A percentile compares a stretch with the other conserved stretches of the same genome.
phyloP scores from a whole-genome alignment of 2,329 filamentous ascomycete genomes.

The Stemphylium vesicarium region DNA sequence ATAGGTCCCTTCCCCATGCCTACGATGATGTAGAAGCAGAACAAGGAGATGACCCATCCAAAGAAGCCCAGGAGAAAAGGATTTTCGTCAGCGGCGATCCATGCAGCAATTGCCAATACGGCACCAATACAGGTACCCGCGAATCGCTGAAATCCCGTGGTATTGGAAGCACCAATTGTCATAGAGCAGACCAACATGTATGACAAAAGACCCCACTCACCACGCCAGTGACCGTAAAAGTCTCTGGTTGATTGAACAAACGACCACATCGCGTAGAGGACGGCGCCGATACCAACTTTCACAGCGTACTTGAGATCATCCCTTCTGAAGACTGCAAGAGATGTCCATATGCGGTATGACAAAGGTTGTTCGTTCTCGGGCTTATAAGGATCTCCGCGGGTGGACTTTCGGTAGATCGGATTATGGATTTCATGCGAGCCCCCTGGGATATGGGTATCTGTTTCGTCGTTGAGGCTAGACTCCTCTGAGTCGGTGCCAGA shows the following conservation, averaged over 20 bases:
- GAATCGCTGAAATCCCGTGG: conserved; percentile 85
- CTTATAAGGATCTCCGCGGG: conserved; percentile 37
- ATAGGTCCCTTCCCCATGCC: conserved; percentile 84
- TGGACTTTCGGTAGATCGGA: conserved; percentile 40
- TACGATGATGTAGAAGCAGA: conserved; percentile 89
- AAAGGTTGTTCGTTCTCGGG: conserved; percentile 40
- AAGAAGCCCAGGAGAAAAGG: conserved; percentile 77
- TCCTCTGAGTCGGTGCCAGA: conserved; percentile 32
- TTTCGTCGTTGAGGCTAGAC: conserved; percentile 34
- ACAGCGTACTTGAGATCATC: conserved; percentile 80
- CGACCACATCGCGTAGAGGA: conserved; percentile 86
- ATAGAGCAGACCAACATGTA: conserved; percentile 99
- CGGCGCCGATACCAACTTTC: conserved; percentile 90
- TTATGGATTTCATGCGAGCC: conserved; percentile 46
- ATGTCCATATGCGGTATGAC: conserved; percentile 60
- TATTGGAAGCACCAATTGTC: conserved; percentile 96
- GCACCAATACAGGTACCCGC: conserved; percentile 86
- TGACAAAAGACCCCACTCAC: conserved; percentile 94
- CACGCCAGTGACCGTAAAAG: conserved; percentile 85
- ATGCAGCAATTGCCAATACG: conserved; percentile 74
- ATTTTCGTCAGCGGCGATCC: conserved; percentile 78
- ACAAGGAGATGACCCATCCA: conserved; percentile 80
- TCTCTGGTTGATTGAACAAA: conserved; percentile 81
- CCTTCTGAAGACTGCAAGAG: conserved; percentile 63
- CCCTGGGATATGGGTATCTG: conserved; percentile 33